These are phyloP conservation scores for Boletus bicolor DNA, from an alignment of 768 basidiomycete species.

Conservation along the genomic window DNA sequence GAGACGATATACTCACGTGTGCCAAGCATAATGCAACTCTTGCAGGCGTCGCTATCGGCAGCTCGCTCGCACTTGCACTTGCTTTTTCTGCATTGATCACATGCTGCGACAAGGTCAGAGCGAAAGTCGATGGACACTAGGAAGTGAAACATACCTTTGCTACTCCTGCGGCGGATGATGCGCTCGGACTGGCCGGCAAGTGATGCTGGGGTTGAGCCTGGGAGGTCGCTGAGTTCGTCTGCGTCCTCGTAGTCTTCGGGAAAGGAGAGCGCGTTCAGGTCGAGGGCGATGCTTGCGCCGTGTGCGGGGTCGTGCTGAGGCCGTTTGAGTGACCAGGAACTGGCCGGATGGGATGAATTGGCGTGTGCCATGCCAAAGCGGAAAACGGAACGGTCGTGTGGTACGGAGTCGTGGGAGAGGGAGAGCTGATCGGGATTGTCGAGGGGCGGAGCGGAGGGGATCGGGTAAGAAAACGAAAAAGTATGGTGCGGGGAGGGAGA, in stretches of 20 bases:
- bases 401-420: not conserved
- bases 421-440: not conserved
- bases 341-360: conserved; percentile 5
- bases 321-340: conserved; percentile 25
- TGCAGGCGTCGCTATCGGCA: conserved; percentile 60
- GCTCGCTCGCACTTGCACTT: conserved; percentile 86
- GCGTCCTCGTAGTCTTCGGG: conserved; percentile 63
- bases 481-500: conserved; percentile 19
- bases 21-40: conserved; percentile 69
- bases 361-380: conserved; percentile 30
- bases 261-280: conserved; percentile 41
- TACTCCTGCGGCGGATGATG: conserved; percentile 66
- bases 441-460: not conserved
- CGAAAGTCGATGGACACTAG: not conserved
- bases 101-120: conserved; percentile 47
- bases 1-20: conserved; percentile 48
- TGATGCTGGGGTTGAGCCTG: conserved; percentile 20
- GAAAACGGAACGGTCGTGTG: conserved; percentile 9
- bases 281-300: conserved; percentile 17
- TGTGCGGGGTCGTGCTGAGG: conserved; percentile 8
- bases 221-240: conserved; percentile 50
- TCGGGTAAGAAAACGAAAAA: conserved; percentile 26
- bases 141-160: conserved; percentile 53
- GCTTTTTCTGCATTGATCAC: conserved; percentile 86
- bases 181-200: conserved; percentile 38